phyloP scores from a whole-genome alignment of 2,329 filamentous ascomycete genomes.

The Penicillium aurantiogriseum region DNA sequence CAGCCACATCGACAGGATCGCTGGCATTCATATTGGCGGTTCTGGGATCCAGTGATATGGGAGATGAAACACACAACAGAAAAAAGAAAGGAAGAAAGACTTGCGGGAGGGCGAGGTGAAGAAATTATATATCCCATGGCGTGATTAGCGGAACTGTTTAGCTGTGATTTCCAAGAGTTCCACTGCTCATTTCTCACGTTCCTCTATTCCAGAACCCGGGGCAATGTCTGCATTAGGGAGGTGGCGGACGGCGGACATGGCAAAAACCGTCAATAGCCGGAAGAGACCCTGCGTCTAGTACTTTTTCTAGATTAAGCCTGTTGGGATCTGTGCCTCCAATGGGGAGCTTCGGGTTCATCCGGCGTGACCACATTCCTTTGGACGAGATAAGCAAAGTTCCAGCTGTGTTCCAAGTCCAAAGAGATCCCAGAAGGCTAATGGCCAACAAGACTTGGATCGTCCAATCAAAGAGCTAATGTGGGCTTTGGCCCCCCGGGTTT shows the following conservation, averaged over 20 bases:
- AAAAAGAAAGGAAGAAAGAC: constrained; percentile 1
- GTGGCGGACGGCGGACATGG: background rate
- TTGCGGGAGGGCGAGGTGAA: background rate
- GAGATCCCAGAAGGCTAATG: constrained; percentile 4
- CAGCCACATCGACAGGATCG: constrained; percentile 27
- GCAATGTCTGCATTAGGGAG: constrained; percentile 2
- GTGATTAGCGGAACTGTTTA: background rate
- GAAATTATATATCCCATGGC: constrained; percentile 8
- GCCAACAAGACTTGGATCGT: background rate
- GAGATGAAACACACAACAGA: background rate
- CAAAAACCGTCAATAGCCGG: constrained; percentile 14
- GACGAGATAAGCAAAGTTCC: background rate
- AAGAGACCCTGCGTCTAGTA: constrained; percentile 9
- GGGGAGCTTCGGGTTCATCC: background rate
- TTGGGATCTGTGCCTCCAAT: background rate
- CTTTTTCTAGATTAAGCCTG: background rate
- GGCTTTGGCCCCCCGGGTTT: background rate
- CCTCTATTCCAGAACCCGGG: constrained; percentile 3
- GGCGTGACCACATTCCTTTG: background rate
- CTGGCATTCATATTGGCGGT: constrained; percentile 26
- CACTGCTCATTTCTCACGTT: background rate
- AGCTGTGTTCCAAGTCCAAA: background rate
- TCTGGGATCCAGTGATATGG: background rate
- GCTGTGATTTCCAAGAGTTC: background rate
- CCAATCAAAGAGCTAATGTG: constrained; percentile 3